Conservation (phyloP, 164 flowering plant genomes). For the Macadamia integrifolia region DNA sequence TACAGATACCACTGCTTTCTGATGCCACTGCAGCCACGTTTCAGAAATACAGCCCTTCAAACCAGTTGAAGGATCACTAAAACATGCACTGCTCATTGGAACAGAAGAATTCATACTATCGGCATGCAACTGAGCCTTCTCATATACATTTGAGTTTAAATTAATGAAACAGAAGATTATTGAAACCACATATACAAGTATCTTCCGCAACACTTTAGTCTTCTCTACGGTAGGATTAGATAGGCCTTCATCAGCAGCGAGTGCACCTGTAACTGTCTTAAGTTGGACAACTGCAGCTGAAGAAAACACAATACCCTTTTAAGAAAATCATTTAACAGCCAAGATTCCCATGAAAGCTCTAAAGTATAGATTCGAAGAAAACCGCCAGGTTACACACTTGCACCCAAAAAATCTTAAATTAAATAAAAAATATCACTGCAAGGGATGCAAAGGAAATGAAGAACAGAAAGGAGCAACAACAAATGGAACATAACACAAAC, state of each 20-base stretch:
- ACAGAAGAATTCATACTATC: slow-evolving; percentile 20
- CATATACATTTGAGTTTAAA: slow-evolving; percentile 32
- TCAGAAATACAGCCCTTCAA: slow-evolving; percentile 26
- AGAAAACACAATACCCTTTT: slow-evolving; percentile 16
- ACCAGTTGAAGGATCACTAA: slow-evolving; percentile 28
- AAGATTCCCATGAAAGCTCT: no score
- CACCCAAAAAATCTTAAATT: no score
- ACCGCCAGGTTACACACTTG: no score
- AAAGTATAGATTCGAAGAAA: no score
- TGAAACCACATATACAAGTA: slow-evolving; percentile 68
- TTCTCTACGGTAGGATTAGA: slow-evolving; percentile 41
- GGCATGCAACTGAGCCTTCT: slow-evolving; percentile 29
- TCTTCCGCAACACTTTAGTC: slow-evolving; percentile 47
- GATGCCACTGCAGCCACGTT: slow-evolving; percentile 62
- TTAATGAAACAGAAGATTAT: slow-evolving; percentile 63
- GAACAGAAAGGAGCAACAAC: no score
- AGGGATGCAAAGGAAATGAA: no score
- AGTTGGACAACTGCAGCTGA: slow-evolving; percentile 90
- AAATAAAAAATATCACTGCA: no score
- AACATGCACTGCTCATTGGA: slow-evolving; percentile 18
- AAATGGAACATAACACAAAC: no score
- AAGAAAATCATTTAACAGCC: not conserved
- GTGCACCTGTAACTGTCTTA: slow-evolving; percentile 55
- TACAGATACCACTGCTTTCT: slow-evolving; percentile 72
- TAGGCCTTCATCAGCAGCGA: slow-evolving; percentile 57